Evolutionary conservation across 2,329 filamentous ascomycete species (phyloP).

Genomic region (Paracoccidioides brasiliensis): DNA sequence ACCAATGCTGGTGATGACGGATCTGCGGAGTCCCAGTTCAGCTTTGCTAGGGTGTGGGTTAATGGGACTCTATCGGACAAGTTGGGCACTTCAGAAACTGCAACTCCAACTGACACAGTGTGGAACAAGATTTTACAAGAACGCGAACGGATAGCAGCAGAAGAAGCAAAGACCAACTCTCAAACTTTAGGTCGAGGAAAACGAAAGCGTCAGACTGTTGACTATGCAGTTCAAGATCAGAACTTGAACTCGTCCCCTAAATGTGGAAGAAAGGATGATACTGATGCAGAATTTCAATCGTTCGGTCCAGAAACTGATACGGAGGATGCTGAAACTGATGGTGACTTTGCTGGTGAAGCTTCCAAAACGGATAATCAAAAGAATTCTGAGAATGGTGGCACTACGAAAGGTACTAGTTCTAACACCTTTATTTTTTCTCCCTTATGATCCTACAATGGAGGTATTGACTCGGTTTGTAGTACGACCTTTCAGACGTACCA

Average conservation of each 20-base stretch:
- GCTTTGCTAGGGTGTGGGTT: slow-evolving; percentile 82
- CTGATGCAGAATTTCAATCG: slow-evolving; percentile 8
- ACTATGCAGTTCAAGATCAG: slow-evolving; percentile 33
- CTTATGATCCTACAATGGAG: not conserved
- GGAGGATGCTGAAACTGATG: slow-evolving; percentile 17
- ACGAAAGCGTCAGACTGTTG: slow-evolving; percentile 47
- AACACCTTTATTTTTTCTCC: not conserved
- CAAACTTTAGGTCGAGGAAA: slow-evolving; percentile 78
- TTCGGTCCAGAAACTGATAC: slow-evolving; percentile 14
- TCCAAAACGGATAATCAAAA: slow-evolving; percentile 1
- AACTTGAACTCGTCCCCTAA: slow-evolving; percentile 9
- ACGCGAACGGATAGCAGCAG: slow-evolving; percentile 64
- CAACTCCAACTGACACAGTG: slow-evolving; percentile 51
- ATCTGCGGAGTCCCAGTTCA: slow-evolving; percentile 67
- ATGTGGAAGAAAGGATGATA: slow-evolving; percentile 1
- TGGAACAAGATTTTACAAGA: slow-evolving; percentile 87
- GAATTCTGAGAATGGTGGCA: not conserved
- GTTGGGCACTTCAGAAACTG: slow-evolving; percentile 41
- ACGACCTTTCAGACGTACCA: slow-evolving; percentile 28
- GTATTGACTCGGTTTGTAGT: slow-evolving; percentile 11
- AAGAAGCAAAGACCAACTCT: slow-evolving; percentile 53
- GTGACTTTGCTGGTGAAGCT: slow-evolving; percentile 13
- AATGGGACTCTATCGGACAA: slow-evolving; percentile 64
- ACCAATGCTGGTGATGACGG: slow-evolving; percentile 51
- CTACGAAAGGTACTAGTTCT: not conserved